Conservation (phyloP, 2,329 filamentous ascomycete genomes). For the Emericellopsis cladophorae region DNA sequence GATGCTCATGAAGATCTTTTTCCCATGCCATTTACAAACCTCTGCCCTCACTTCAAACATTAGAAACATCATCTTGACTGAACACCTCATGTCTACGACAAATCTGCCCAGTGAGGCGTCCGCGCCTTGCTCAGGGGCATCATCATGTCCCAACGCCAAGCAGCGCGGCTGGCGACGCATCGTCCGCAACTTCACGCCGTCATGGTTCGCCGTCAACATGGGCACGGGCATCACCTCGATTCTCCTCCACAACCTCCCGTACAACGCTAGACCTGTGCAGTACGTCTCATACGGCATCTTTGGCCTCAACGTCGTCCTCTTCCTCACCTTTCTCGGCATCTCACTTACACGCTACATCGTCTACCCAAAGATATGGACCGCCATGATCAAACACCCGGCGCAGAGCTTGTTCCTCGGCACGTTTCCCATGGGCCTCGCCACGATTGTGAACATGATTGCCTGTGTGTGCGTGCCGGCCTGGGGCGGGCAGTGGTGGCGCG, state of each 20-base stretch:
- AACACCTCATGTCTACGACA: too few species aligned
- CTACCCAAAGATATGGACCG: constrained; percentile 52
- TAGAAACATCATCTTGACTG: too few species aligned
- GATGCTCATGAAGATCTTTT: too few species aligned
- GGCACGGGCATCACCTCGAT: constrained; percentile 57
- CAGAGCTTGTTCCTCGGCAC: constrained; percentile 59
- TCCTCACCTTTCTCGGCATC: constrained; percentile 37
- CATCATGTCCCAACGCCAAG: background rate
- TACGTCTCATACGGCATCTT: constrained; percentile 50
- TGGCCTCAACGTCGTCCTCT: constrained; percentile 44
- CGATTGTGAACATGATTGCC: constrained; percentile 53
- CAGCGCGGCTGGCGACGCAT: background rate
- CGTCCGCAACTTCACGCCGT: background rate
- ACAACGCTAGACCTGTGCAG: constrained; percentile 42
- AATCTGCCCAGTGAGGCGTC: too few species aligned
- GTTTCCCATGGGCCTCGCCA: constrained; percentile 56
- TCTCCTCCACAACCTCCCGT: constrained; percentile 49
- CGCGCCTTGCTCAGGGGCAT: too few species aligned
- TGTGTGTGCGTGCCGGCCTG: constrained; percentile 45
- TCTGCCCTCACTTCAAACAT: too few species aligned
- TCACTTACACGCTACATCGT: constrained; percentile 48
- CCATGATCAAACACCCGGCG: constrained; percentile 53
- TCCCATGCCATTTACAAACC: too few species aligned
- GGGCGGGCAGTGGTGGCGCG: constrained; percentile 41
- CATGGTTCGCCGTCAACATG: constrained; percentile 50